Evolutionary conservation across 2,329 filamentous ascomycete species (phyloP), one percentile per base, ranked within the genome.

Genomic region (Incumbomyces lentus): DNA sequence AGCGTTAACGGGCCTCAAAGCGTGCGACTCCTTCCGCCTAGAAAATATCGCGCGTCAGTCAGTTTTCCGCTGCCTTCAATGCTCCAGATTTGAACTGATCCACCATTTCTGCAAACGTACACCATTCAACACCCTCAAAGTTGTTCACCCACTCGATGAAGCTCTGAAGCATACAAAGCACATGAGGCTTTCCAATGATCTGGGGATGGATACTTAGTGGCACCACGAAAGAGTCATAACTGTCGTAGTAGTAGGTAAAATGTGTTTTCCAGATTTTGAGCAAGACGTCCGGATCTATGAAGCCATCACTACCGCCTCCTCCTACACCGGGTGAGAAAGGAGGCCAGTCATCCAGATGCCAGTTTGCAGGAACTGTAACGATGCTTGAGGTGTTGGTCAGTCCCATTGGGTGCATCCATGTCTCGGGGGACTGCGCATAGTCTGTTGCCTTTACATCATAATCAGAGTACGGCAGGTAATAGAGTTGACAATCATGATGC

Each of bases 281-380:
- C 10, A 72, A 62, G 13, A 60, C 58, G 7, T 60, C 55, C 1
- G 67, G 62, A 49, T 72, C 50, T n/a, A 54, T 43, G 19, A 47
- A 55, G 16, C 53, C 53, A 10, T 48, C 30, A 13, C 41, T 43
- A n/a, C 50, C 69, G 40, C 18, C 52, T 31, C 30, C 46, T 46
- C 13, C 62, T 58, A 35, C 56, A 61, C 19, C 61, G 59, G 54
- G 64, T 62, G 33, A 38, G 47, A 69, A 60, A 2, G 66, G 64
- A 40, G 68, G 68, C 68, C 68, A 71, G 52, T 72, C 70, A 53
- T 72, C 69, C 1, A 68, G 50, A 49, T 70, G 63, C 69, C 68
- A 72, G 41, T 67, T 70, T 13, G 67, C 65, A 11, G 40, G 40
- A 6, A 44, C 19, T n/a, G 30, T 30, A 18, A 42, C 40, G 10